Evolutionary conservation across 495 filamentous ascomycete genomes (phyloP).

Genomic region (Penicillium manginii): DNA sequence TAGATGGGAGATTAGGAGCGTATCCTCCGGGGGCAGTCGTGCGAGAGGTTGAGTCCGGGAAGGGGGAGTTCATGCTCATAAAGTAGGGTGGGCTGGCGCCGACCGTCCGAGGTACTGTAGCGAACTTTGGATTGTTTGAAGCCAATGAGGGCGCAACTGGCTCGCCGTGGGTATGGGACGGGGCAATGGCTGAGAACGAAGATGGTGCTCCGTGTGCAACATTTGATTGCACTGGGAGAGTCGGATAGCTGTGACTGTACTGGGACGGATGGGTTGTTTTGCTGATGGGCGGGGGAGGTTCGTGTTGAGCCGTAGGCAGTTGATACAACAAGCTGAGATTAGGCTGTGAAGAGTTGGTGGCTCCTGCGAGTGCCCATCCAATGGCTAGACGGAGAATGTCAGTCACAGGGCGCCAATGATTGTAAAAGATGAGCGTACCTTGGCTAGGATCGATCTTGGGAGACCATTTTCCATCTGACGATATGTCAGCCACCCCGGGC

Average conservation of each 20-base stretch:
- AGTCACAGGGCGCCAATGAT: slow-evolving; percentile 24
- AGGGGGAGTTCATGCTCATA: slow-evolving; percentile 36
- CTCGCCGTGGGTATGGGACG: slow-evolving; percentile 21
- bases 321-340: slow-evolving; percentile 77
- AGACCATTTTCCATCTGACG: slow-evolving; percentile 41
- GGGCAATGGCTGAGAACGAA: slow-evolving; percentile 22
- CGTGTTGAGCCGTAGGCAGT: slow-evolving; percentile 41
- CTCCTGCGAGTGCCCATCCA: slow-evolving; percentile 79
- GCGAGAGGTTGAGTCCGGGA: slow-evolving; percentile 26
- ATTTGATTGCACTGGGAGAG: slow-evolving; percentile 28
- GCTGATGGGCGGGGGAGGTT: slow-evolving; percentile 15
- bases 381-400: slow-evolving; percentile 54
- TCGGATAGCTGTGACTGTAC: slow-evolving; percentile 39
- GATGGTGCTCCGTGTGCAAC: slow-evolving; percentile 25
- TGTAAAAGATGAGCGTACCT: slow-evolving; percentile 42
- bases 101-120: slow-evolving; percentile 21
- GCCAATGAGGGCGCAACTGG: slow-evolving; percentile 20
- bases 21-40: slow-evolving; percentile 46
- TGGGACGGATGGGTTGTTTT: slow-evolving; percentile 36
- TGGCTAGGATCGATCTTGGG: slow-evolving; percentile 56
- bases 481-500: slow-evolving; percentile 28
- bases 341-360: slow-evolving; percentile 78
- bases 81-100: slow-evolving; percentile 31
- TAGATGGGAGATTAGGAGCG: slow-evolving; percentile 50
- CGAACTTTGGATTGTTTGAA: slow-evolving; percentile 25